These are phyloP conservation scores for Inga oerstediana DNA, from an alignment of 306 rosid species.

Conservation along the genomic window DNA sequence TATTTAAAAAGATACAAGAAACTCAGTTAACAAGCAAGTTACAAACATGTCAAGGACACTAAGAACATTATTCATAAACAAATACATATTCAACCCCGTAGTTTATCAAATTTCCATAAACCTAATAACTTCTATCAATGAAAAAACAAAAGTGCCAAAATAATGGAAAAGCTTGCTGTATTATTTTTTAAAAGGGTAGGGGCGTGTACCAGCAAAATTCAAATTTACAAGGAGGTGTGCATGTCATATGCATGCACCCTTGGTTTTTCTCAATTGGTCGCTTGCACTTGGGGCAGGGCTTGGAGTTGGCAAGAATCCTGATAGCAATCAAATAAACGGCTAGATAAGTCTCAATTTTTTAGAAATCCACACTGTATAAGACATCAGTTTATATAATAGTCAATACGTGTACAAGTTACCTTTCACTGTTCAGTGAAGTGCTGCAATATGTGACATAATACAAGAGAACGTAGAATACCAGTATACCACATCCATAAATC, in stretches of 20 bases:
- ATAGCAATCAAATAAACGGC: not conserved
- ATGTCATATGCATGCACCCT: slow-evolving; percentile 94
- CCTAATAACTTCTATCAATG: not conserved
- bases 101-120: not conserved
- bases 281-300: slow-evolving; percentile 95
- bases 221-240: slow-evolving; percentile 81
- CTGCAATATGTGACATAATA: not conserved
- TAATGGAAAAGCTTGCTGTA: not conserved
- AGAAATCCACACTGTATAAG: not conserved
- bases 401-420: not conserved
- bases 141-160: not conserved
- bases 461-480: slow-evolving; percentile 20
- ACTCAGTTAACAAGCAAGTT: slow-evolving; percentile 20
- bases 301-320: slow-evolving; percentile 88
- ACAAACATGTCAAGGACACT: not conserved
- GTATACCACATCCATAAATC: not conserved
- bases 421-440: not conserved
- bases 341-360: not conserved
- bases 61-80: not conserved
- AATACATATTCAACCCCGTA: not conserved
- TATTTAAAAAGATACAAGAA: slow-evolving; percentile 39
- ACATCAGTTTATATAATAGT: not conserved
- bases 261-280: slow-evolving; percentile 84
- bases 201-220: slow-evolving; percentile 80
- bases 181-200: not conserved